phyloP scores from a whole-genome alignment of 2,329 filamentous ascomycete genomes.

The Venturia asperata region DNA sequence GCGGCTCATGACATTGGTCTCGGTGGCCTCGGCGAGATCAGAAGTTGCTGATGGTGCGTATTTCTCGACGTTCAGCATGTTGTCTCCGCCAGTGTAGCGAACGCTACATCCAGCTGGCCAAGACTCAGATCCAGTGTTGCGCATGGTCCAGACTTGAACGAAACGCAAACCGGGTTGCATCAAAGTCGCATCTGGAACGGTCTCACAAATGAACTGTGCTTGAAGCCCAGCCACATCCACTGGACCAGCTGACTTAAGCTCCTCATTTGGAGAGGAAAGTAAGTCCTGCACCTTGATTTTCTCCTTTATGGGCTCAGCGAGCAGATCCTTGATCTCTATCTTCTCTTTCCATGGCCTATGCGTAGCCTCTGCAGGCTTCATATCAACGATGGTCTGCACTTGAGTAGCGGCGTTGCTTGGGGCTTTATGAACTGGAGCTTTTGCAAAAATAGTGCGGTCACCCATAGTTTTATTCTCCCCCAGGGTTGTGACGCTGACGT shows the following conservation, averaged over 20 bases:
- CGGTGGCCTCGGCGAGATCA: conserved; percentile 69
- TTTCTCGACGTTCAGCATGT: conserved; percentile 88
- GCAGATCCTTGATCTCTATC: conserved; percentile 35
- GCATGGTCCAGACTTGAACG: conserved; percentile 84
- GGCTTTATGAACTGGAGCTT: conserved; percentile 45
- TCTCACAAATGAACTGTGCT: conserved; percentile 70
- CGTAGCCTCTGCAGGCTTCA: conserved; percentile 51
- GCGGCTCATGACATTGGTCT: conserved; percentile 69
- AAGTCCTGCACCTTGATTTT: conserved; percentile 28
- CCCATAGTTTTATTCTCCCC: conserved; percentile 74
- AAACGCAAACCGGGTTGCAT: conserved; percentile 67
- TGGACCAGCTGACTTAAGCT: conserved; percentile 21
- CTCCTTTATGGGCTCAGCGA: conserved; percentile 32
- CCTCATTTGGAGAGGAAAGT: conserved; percentile 23
- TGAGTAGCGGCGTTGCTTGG: conserved; percentile 49
- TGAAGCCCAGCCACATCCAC: conserved; percentile 26
- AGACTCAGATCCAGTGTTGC: conserved; percentile 67
- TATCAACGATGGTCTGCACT: conserved; percentile 54
- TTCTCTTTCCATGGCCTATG: conserved; percentile 35
- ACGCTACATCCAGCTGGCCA: conserved; percentile 91
- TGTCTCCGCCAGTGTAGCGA: conserved; percentile 87
- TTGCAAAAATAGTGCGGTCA: conserved; percentile 49
- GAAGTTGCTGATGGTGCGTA: conserved; percentile 69
- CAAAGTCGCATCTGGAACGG: conserved; percentile 67
- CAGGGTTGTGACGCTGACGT: conserved; percentile 77